These are phyloP conservation scores for Pythium vanterpoolii DNA, from an alignment of 352 stramenopile species.

Conservation along the genomic window DNA sequence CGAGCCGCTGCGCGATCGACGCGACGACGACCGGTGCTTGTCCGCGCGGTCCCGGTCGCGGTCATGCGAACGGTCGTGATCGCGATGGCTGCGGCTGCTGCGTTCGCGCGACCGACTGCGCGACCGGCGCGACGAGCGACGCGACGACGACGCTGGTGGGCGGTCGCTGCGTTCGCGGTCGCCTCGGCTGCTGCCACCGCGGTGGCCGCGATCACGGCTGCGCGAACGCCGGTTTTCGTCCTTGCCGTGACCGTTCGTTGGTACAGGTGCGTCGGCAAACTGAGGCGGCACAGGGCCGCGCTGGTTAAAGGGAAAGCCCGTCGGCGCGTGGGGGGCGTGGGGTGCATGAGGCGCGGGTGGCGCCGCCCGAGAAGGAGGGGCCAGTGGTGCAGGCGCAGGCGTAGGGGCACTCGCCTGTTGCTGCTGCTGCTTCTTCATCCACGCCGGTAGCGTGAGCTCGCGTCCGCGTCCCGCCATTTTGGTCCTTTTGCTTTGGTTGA, in stretches of 20 bases:
- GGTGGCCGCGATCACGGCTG: slow-evolving; percentile 30
- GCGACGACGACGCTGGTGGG: slow-evolving; percentile 17
- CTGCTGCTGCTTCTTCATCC: slow-evolving; percentile 83
- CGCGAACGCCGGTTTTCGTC: slow-evolving; percentile 26
- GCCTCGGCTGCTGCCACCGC: slow-evolving; percentile 9
- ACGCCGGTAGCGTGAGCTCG: slow-evolving; percentile 83
- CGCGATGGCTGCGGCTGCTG: slow-evolving; percentile 22
- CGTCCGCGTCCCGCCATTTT: slow-evolving; percentile 75
- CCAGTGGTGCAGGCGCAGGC: slow-evolving; percentile 1
- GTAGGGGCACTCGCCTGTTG: slow-evolving; percentile 5
- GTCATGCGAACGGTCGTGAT: slow-evolving; percentile 25
- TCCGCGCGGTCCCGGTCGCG: slow-evolving; percentile 30
- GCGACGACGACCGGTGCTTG: slow-evolving; percentile 45
- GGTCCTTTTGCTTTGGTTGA: not conserved
- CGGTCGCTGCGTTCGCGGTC: slow-evolving; percentile 20
- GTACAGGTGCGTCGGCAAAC: slow-evolving; percentile 61
- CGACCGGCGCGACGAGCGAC: slow-evolving; percentile 40
- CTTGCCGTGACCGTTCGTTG: slow-evolving; percentile 17
- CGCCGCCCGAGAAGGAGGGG: not conserved
- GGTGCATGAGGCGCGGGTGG: slow-evolving; percentile 14
- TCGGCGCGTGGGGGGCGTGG: not conserved
- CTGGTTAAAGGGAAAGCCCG: not conserved
- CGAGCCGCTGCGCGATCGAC: slow-evolving; percentile 36
- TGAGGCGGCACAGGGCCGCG: slow-evolving; percentile 29
- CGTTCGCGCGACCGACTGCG: slow-evolving; percentile 24